These are phyloP conservation scores for Nicotiana benthamiana DNA, from an alignment of 257 asterid genomes.

Conservation along the genomic window DNA sequence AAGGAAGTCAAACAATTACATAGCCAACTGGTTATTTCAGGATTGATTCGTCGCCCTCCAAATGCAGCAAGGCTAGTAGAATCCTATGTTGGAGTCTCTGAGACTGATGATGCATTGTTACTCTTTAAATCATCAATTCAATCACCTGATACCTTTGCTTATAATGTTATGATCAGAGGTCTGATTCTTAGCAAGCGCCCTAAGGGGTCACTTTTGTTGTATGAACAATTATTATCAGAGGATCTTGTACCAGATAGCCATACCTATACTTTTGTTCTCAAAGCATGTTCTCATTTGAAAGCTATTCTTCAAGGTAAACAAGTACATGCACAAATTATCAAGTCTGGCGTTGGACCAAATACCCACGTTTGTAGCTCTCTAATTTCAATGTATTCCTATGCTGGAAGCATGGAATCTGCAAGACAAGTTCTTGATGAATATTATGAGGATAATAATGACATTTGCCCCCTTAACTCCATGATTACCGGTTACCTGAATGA, in stretches of 20 bases:
- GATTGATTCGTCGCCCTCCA: conserved; percentile 10
- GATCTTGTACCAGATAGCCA: too few species aligned
- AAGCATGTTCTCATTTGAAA: too few species aligned
- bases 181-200: conserved; percentile 8
- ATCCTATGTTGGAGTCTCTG: conserved; percentile 14
- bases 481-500: conserved; percentile 13
- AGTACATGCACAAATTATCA: too few species aligned
- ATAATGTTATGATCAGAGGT: conserved; percentile 22
- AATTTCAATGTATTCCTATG: conserved; percentile 14
- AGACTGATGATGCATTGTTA: conserved; percentile 3
- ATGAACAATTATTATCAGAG: too few species aligned
- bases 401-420: conserved; percentile 15
- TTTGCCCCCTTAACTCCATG: conserved; percentile 16
- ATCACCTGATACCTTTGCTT: conserved; percentile 19
- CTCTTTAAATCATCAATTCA: conserved; percentile 11
- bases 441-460: not conserved
- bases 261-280: too few species aligned
- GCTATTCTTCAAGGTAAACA: too few species aligned
- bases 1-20: conserved; percentile 19
- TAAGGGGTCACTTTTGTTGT: not conserved
- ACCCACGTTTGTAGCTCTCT: conserved; percentile 12
- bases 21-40: conserved; percentile 19
- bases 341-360: not conserved
- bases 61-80: conserved; percentile 17
- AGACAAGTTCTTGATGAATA: conserved; percentile 8